A percentile compares a stretch with the other conserved stretches of the same genome.
Evolutionary conservation across 1,139 yeast genomes (phyloP).

Genomic region (Lodderomyces jiufengensis): DNA sequence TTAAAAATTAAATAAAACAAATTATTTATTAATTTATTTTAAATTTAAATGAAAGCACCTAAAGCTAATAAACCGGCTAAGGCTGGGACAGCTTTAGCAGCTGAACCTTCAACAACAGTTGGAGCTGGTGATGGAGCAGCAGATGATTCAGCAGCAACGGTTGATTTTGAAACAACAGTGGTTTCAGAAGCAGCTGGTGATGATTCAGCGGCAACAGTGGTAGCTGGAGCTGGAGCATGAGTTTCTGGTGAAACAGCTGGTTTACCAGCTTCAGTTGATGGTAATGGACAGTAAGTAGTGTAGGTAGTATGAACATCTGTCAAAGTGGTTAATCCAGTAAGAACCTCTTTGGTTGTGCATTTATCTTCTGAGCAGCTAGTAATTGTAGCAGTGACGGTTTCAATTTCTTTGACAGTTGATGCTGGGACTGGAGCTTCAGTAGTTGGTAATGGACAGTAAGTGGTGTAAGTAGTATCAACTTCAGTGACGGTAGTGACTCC

Average conservation of each 20-base stretch:
- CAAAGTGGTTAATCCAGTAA: conserved; percentile 43
- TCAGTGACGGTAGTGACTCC: conserved; percentile 44
- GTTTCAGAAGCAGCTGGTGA: conserved; percentile 9
- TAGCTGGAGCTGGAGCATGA: conserved; percentile 2
- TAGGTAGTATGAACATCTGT: conserved; percentile 44
- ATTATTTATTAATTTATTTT: not conserved
- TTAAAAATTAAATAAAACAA: not conserved
- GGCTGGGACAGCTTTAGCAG: conserved; percentile 48
- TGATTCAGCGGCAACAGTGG: conserved; percentile 4
- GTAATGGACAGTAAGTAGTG: conserved; percentile 46
- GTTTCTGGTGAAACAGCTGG: conserved; percentile 1
- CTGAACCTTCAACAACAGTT: conserved; percentile 35
- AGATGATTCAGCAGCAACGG: conserved; percentile 22
- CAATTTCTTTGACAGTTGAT: conserved; percentile 31
- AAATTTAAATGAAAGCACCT: conserved; percentile 41
- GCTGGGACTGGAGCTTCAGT: not conserved
- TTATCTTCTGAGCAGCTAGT: conserved; percentile 43
- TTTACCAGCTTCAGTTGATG: conserved; percentile 25
- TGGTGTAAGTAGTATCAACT: conserved; percentile 44
- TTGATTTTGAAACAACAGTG: conserved; percentile 15
- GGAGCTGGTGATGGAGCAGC: conserved; percentile 23
- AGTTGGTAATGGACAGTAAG: conserved; percentile 39
- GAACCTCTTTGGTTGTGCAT: conserved; percentile 27
- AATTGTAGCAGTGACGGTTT: conserved; percentile 40
- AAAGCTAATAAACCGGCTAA: conserved; percentile 4